Conservation (phyloP, 371 early-diverging fungal species). For the Mucor velutinosus region DNA sequence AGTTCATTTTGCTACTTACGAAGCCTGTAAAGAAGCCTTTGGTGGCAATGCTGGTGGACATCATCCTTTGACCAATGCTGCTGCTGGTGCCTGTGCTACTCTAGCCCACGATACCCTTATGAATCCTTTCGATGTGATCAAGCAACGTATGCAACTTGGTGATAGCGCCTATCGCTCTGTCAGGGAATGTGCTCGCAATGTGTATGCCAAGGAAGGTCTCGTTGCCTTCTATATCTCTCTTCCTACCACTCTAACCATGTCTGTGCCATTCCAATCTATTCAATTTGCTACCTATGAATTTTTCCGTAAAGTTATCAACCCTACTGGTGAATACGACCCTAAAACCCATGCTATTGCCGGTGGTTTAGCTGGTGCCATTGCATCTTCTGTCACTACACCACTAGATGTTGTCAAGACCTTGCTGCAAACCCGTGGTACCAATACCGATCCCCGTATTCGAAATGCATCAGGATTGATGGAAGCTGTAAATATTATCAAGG, state of each 20-base stretch:
- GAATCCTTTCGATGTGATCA: slow-evolving; percentile 94
- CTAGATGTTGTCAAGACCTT: slow-evolving; percentile 91
- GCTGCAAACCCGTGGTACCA: slow-evolving; percentile 84
- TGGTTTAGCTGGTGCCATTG: slow-evolving; percentile 85
- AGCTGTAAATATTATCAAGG: slow-evolving; percentile 74
- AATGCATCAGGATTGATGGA: slow-evolving; percentile 67
- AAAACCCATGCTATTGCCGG: slow-evolving; percentile 82
- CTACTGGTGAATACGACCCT: slow-evolving; percentile 77
- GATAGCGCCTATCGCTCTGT: slow-evolving; percentile 64
- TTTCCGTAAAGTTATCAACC: slow-evolving; percentile 79
- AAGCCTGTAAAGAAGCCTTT: slow-evolving; percentile 80
- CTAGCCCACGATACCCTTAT: slow-evolving; percentile 82
- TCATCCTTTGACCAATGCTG: slow-evolving; percentile 64
- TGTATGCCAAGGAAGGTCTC: slow-evolving; percentile 76
- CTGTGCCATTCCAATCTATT: slow-evolving; percentile 88
- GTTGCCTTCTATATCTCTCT: slow-evolving; percentile 89
- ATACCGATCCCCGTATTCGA: slow-evolving; percentile 66
- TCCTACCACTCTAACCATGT: slow-evolving; percentile 90
- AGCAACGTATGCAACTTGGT: slow-evolving; percentile 92
- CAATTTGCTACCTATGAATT: slow-evolving; percentile 92
- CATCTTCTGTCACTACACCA: slow-evolving; percentile 85
- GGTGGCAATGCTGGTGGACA: slow-evolving; percentile 57
- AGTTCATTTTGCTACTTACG: slow-evolving; percentile 94
- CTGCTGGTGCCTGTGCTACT: slow-evolving; percentile 89
- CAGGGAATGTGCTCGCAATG: slow-evolving; percentile 63